Evolutionary conservation across 192 early-diverging fungal species (phyloP), one percentile per base, ranked within the genome.

Genomic region (Coemansia sp.): DNA sequence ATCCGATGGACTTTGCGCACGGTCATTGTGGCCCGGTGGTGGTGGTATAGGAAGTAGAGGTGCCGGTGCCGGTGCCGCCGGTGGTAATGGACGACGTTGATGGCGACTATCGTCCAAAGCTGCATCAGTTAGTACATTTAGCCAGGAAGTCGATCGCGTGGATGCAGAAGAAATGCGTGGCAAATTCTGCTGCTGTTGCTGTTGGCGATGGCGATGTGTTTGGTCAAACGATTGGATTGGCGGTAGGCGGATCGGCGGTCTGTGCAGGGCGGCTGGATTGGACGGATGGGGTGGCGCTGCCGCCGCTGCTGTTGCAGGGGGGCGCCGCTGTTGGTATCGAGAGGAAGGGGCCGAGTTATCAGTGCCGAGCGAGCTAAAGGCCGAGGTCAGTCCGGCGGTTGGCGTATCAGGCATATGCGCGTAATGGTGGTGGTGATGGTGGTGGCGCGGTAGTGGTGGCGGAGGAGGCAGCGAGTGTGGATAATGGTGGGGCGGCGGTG

Each of bases 171-270:
- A 27, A 7, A 51, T 51, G 14, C 49, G 49, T 3, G 49, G 49
- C 25, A 51, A n/a, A n/a, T n/a, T n/a, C n/a, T n/a, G n/a, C n/a
- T n/a, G n/a, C n/a, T n/a, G n/a, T n/a, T n/a, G n/a, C n/a, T n/a
- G n/a, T n/a, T n/a, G n/a, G n/a, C n/a, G n/a, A n/a, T n/a, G n/a
- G n/a, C n/a, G n/a, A 14, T 6, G 51, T 5, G 36, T 32, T 12
- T 67, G 65, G 70, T 76, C 79, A 12, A 82, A 73, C 15, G 79
- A 82, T 17, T 68, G 61, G 3, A 82, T 82, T 0, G 79, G 79
- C 57, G 79, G 79, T 12, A 82, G 57, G 0, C 79, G 73, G 38
- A 82, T 66, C 17, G 73, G 49, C 2, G 10, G 11, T 9, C 9
- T 6, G 12, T 29, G 49, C 1, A 51, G 2, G 32, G 32, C 7